Evolutionary conservation across 176 grass and related monocot species (phyloP).

Genomic region (Oryza coarctata): DNA sequence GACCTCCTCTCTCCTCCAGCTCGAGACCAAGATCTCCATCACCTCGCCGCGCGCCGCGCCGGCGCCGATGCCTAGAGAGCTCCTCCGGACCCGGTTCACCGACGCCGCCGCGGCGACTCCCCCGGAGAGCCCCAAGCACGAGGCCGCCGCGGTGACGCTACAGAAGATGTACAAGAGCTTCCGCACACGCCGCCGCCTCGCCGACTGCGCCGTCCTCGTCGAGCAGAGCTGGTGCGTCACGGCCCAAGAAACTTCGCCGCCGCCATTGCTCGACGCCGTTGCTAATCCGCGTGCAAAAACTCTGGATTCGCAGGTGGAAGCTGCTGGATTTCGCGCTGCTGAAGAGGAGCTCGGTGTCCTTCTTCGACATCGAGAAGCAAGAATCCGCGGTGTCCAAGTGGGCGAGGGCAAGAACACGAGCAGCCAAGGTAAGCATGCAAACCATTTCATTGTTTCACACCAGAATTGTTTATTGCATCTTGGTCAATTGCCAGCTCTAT

Average conservation of each 20-base stretch:
- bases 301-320: conserved; percentile 57
- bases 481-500: neutral
- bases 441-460: neutral
- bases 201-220: conserved; percentile 80
- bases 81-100: neutral
- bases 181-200: conserved; percentile 77
- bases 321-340: conserved; percentile 81
- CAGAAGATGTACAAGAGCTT: conserved; percentile 99
- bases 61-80: conserved; percentile 35
- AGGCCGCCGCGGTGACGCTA: conserved; percentile 67
- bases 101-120: neutral
- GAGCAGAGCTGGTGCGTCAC: conserved; percentile 74
- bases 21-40: conserved; percentile 53
- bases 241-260: neutral
- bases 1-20: conserved; percentile 20
- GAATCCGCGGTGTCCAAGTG: conserved; percentile 80
- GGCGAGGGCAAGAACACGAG: conserved; percentile 77
- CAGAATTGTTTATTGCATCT: neutral
- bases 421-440: conserved; percentile 51
- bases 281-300: neutral
- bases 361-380: conserved; percentile 75
- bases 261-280: neutral
- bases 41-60: conserved; percentile 31
- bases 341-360: conserved; percentile 82
- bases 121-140: conserved; percentile 60